Evolutionary conservation across 2,329 filamentous ascomycete species (phyloP).

Genomic region (Achaetomium macrosporum): DNA sequence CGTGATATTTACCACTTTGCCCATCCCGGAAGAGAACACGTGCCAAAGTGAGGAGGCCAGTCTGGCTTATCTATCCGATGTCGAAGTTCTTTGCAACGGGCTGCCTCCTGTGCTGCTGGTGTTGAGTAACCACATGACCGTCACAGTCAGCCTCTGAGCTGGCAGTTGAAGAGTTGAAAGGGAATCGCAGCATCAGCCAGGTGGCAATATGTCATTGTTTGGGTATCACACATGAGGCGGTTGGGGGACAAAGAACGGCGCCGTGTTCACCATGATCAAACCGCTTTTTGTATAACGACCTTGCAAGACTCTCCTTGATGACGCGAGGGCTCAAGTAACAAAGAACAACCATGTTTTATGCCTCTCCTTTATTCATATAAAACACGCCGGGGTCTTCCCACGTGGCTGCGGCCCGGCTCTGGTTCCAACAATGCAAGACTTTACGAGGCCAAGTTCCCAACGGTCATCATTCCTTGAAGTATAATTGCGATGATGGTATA

Average conservation of each 20-base stretch:
- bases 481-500: neutral
- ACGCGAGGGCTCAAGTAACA: neutral
- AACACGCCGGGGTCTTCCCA: neutral
- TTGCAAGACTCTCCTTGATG: neutral
- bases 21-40: slow-evolving; percentile 73
- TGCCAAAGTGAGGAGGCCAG: slow-evolving; percentile 64
- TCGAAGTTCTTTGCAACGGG: slow-evolving; percentile 71
- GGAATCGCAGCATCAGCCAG: slow-evolving; percentile 1
- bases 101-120: slow-evolving; percentile 73
- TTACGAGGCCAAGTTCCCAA: neutral
- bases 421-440: neutral
- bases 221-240: neutral
- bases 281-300: neutral
- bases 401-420: neutral
- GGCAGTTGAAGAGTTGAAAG: neutral
- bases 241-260: slow-evolving; percentile 14
- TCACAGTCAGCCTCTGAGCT: slow-evolving; percentile 64
- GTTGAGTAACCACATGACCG: slow-evolving; percentile 84
- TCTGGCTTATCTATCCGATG: slow-evolving; percentile 67
- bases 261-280: slow-evolving; percentile 4
- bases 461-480: neutral
- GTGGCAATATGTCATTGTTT: slow-evolving; percentile 8
- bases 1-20: slow-evolving; percentile 76
- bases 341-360: slow-evolving; percentile 10
- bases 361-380: slow-evolving; percentile 1